Base-by-base conservation (phyloP, 1,139 yeast species). In the Candida dubliniensis region DNA sequence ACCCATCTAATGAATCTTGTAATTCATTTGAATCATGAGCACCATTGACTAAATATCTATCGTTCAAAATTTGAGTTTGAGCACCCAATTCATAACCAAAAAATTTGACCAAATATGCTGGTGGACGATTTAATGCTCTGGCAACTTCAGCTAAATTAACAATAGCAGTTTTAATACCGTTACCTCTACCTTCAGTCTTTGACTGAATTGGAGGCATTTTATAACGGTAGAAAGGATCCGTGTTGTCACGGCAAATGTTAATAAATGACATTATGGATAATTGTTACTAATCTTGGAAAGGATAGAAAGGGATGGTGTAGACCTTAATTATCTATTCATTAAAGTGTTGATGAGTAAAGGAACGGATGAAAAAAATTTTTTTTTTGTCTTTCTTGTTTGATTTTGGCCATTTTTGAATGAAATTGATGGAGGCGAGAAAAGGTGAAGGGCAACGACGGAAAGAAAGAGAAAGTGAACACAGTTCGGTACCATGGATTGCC, bases 21-120 rank as follows among this genome's bases (percentile, higher is more conserved):
- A 93, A 79, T 69, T 89, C 93, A 51, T 76, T 76, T 41, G 95
- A 84, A 60, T 89, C 96, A 64, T 95, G 99, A 41, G 84, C 90
- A 70, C 99, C 99, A 65, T 95, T 93, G 50, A 93, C 96, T 55
- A 91, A 76, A 67, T 81, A 93, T 60, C 97, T 84, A 64, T 93
- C 98, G 46, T 81, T 81, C 11, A 30, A 29, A 57, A 86, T 80
- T 44, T 87, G 76, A 37, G 98, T 90, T 70, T 88, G 96, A 18
- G 99, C 98, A 66, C 99, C 99, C 49, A 93, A 78, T 71, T 95
- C 99, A 58, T 86, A 87, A 38, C 99, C 99, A 63, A 93, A 93
- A 69, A 82, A 93, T 73, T 95, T 93, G 67, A 93, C 84, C 49
- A 95, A 83, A 62, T 90, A 93, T 34, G 95, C 74, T 36, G 96